Evolutionary conservation across 2,329 filamentous ascomycete species (phyloP), one percentile per base, ranked within the genome.

Genomic region (Geosmithia putterillii): DNA sequence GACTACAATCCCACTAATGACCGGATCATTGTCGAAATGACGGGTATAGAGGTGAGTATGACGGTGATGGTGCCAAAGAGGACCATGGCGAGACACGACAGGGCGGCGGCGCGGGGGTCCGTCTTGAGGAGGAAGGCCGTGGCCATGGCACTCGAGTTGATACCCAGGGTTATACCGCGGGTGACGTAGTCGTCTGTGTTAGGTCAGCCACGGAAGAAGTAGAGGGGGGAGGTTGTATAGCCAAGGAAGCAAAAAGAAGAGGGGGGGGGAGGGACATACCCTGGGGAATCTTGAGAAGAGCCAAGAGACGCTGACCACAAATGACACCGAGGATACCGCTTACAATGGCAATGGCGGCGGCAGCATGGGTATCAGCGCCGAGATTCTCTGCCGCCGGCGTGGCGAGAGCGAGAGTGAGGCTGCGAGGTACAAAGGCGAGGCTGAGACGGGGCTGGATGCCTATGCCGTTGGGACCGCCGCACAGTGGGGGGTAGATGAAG

Each of bases 51-150:
- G 2, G 74, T 79, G 50, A 78, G 67, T 4, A 75, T 57, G 15
- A 79, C 67, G 0, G 73, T 78, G 10, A 78, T 69, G 2, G 74
- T 73, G 8, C 75, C 74, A 50, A 80, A 78, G 8, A 79, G 49
- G 42, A 69, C 73, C 76, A 81, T 79, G 1, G 72, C 72, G 20
- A 81, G 56, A 48, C 71, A 77, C 17, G 71, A 74, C 42, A 79
- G 58, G 17, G 76, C 74, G 1, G 75, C 76, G 6, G 74, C 75
- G 38, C 75, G 64, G 1, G 74, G 74, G 47, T 80, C 75, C 1
- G 69, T 71, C 2, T 66, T 62, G 2, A 80, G 56, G 2, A 80
- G 58, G 28, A 78, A 53, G 0, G 76, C 74, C 3, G 76, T 79
- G 1, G 67, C 74, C 35, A 80, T 73, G 6, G 75, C 76, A 4